Percentiles rank a stretch among this genome's conserved stretches.
Conservation (phyloP, 2,329 filamentous ascomycete species). For the Cercospora brassicicola region DNA sequence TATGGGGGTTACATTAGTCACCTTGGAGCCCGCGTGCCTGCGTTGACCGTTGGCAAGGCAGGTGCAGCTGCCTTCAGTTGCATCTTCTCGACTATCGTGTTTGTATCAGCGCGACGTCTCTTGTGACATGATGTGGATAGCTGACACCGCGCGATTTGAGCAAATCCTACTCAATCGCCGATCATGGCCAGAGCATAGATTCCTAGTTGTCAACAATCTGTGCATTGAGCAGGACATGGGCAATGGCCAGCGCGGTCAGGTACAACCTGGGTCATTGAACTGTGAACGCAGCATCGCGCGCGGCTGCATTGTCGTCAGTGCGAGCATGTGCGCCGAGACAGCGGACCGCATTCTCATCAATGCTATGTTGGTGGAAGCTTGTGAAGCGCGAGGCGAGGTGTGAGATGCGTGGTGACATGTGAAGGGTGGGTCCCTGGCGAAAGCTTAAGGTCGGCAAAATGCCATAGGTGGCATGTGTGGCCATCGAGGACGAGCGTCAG, state of each 20-base stretch:
- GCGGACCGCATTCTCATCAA: too few species aligned
- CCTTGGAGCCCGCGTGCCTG: neutral
- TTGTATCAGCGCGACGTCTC: neutral
- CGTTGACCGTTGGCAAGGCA: neutral
- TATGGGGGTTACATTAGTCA: neutral
- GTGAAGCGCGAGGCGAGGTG: neutral
- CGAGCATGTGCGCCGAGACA: neutral
- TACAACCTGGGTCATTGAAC: neutral
- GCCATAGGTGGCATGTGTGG: conserved; percentile 10
- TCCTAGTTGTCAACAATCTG: neutral
- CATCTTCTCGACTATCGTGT: neutral
- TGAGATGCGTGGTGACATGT: neutral
- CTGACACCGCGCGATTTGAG: too few species aligned
- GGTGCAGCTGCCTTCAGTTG: neutral
- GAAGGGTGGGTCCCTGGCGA: neutral
- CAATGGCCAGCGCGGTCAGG: neutral
- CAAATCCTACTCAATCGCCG: too few species aligned
- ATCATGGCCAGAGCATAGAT: neutral
- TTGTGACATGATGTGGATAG: neutral
- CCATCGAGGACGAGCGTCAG: neutral
- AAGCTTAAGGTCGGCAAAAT: conserved; percentile 2
- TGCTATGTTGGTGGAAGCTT: neutral
- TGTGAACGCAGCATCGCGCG: neutral
- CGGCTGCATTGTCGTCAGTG: neutral
- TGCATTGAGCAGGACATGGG: neutral